Conservation (phyloP, 805 yeast genomes). For the Starmerella bombicola region DNA sequence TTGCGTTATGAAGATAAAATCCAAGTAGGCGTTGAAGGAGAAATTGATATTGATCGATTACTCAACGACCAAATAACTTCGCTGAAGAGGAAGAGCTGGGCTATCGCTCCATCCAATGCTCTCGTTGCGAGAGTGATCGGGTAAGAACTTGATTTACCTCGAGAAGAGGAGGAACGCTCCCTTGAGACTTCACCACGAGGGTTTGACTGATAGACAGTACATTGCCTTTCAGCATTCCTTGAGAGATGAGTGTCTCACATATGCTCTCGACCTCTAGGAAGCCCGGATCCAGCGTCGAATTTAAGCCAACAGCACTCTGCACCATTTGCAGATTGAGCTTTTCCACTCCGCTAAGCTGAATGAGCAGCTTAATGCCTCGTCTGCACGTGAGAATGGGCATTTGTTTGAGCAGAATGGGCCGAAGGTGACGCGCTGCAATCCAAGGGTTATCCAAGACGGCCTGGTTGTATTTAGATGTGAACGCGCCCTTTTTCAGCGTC, state of each 20-base stretch:
- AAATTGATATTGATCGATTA: neutral
- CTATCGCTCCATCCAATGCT: constrained; percentile 9
- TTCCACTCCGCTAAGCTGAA: neutral
- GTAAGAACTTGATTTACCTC: constrained; percentile 1
- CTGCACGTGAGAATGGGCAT: constrained; percentile 26
- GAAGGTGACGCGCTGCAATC: constrained; percentile 21
- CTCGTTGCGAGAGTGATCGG: constrained; percentile 6
- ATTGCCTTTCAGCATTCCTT: constrained; percentile 30
- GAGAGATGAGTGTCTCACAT: constrained; percentile 27
- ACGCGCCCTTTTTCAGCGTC: constrained; percentile 36
- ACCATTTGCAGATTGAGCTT: constrained; percentile 5
- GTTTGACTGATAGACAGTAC: constrained; percentile 22
- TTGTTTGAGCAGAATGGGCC: constrained; percentile 23
- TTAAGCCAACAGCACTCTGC: constrained; percentile 10
- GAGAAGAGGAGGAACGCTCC: constrained; percentile 23
- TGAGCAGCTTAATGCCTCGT: constrained; percentile 23
- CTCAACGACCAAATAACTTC: too few relatives aligned
- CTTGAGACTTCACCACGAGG: constrained; percentile 19
- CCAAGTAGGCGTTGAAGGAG: too few relatives aligned
- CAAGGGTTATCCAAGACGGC: constrained; percentile 26
- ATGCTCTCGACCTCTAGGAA: constrained; percentile 26
- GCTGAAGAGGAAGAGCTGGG: neutral
- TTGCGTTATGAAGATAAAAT: too few relatives aligned
- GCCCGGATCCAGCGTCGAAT: constrained; percentile 10
- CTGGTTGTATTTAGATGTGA: constrained; percentile 28